Percentiles rank a stretch among this genome's conserved stretches.
These are phyloP conservation scores for Hydrangea macrophylla DNA, from an alignment of 148 eudicot genomes.

Conservation along the genomic window DNA sequence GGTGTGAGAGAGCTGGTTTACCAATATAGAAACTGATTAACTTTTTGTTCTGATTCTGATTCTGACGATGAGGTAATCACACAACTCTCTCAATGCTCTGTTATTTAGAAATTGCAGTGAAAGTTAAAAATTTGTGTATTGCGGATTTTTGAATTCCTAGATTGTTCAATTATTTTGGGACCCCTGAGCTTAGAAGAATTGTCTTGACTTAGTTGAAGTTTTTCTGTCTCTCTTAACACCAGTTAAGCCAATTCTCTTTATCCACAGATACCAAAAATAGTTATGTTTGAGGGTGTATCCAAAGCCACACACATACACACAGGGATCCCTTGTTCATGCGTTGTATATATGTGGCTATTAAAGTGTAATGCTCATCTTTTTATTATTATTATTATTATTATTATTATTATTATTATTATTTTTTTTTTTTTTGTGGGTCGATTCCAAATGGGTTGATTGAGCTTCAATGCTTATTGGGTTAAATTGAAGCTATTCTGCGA, in stretches of 20 bases:
- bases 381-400: not conserved
- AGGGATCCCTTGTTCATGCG: too few relatives aligned
- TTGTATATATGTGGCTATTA: not conserved
- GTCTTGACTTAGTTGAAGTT: not conserved
- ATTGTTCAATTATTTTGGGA: too few relatives aligned
- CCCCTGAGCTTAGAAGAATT: not conserved
- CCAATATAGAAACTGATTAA: too few relatives aligned
- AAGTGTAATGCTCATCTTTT: not conserved
- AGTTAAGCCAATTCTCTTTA: not conserved
- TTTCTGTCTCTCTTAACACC: too few relatives aligned
- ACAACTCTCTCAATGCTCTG: not conserved
- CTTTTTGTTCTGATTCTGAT: constrained; percentile 18
- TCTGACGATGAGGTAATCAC: constrained; percentile 13
- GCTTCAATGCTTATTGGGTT: not conserved
- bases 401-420: too few relatives aligned
- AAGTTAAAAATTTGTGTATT: too few relatives aligned
- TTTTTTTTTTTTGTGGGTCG: not conserved
- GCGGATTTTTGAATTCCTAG: too few relatives aligned
- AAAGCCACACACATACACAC: not conserved
- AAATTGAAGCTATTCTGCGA: not conserved
- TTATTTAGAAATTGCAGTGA: not conserved
- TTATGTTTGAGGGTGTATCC: not conserved
- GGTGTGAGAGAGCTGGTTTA: too few relatives aligned
- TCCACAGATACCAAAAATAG: not conserved
- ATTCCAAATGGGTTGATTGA: not conserved